Base-by-base conservation (phyloP, 2,329 filamentous ascomycete genomes). In the Plectosphaerella sp. region DNA sequence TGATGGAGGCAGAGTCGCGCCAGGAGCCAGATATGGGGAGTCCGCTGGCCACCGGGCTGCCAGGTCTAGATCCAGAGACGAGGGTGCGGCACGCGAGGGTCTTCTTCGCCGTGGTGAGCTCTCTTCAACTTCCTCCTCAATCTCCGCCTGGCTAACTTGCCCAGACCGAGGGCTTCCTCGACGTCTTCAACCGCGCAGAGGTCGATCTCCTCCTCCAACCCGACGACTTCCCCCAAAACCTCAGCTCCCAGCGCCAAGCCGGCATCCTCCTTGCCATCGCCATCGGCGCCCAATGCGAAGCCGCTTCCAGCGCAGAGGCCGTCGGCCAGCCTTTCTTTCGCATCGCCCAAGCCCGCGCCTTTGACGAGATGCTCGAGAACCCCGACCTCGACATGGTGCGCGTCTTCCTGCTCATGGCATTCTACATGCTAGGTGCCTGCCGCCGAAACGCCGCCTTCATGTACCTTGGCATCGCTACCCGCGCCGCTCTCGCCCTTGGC, bases 381-480 rank as follows among this genome's bases (percentile, higher is more conserved):
- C 80, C 80, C 0, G 80, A 75, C 45, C 63, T 81, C n/a, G 71
- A 79, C 49, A 68, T 82, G 60, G 73, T 82, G 5, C 68, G 77
- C 16, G 67, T 70, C 0, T 83, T 82, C 55, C 63, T 82, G 1
- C 66, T 83, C n/a, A 78, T 84, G 74, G 72, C 79, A 1, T 82
- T 82, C 56, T 84, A 82, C 56, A 79, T 83, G 73, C 69, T 82
- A 2, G 79, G 78, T 0, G 77, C 77, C 5, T 83, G 80, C 50
- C 78, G 78, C 25, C 70, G 80, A 10, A 84, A 84, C 51, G 73
- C 82, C 2, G 81, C 82, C 0, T 86, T 82, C 50, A 83, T 85
- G 78, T 85, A 84, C 51, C 62, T 86, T 5, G 81, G 81, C 0
- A 75, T 84, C 14, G 82, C 82, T 2, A 71, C 77, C 0, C 75